A percentile compares a stretch with the other conserved stretches of the same genome.
phyloP scores from a whole-genome alignment of 192 early-diverging fungal species.

The Phlyctochytrium arcticum region DNA sequence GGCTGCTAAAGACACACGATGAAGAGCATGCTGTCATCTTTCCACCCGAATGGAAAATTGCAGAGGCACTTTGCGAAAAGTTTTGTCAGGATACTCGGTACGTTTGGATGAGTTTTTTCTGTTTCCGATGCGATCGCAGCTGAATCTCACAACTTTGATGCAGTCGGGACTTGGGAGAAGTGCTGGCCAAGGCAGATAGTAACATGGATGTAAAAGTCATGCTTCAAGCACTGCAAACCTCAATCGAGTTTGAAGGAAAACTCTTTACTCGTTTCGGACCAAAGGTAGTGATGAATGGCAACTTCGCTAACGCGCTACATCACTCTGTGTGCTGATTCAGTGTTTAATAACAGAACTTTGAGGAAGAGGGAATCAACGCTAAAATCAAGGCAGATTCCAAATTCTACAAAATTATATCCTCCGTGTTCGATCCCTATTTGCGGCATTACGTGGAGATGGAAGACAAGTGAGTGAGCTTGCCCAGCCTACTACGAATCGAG shows the following conservation, averaged over 20 bases:
- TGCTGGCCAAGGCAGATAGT: conserved; percentile 53
- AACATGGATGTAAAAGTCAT: conserved; percentile 68
- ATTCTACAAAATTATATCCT: conserved; percentile 79
- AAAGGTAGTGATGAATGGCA: too few species aligned
- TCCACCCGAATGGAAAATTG: conserved; percentile 73
- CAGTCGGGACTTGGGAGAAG: conserved; percentile 63
- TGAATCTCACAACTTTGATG: conserved; percentile 1
- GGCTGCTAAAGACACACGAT: conserved; percentile 82
- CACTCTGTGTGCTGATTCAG: too few species aligned
- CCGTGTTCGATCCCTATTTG: conserved; percentile 84
- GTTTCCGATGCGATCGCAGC: neutral
- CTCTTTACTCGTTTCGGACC: conserved; percentile 64
- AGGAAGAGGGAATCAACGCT: conserved; percentile 6
- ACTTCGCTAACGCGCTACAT: too few species aligned
- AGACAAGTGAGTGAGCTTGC: conserved; percentile 53
- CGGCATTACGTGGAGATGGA: conserved; percentile 83
- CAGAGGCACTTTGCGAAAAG: conserved; percentile 58
- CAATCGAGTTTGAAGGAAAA: conserved; percentile 89
- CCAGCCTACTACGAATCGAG: neutral
- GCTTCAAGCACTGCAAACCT: conserved; percentile 71
- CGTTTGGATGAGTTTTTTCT: neutral
- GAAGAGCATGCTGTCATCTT: conserved; percentile 85
- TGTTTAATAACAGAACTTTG: conserved; percentile 15
- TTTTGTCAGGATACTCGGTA: conserved; percentile 88
- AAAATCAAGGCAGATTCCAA: conserved; percentile 28